Evolutionary conservation across 257 asterid species (phyloP), one percentile per base, ranked within the genome.

Genomic region (Misopates orontium): DNA sequence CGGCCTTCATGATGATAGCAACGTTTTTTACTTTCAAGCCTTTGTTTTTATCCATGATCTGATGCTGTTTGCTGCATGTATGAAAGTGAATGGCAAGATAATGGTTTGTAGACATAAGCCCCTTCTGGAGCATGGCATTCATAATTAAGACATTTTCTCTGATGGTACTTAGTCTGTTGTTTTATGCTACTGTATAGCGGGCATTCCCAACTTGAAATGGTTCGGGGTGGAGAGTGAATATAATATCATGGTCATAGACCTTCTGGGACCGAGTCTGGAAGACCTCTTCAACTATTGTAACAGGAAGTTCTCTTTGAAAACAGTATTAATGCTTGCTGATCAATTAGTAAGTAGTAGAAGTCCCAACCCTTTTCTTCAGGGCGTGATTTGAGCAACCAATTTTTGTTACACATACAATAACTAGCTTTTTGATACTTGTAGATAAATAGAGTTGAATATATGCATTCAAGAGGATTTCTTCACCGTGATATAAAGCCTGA

Each of bases 401-500:
- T 74, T 50, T 25, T 66, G 54, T 41, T 52, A n/a, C n/a, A n/a
- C n/a, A n/a, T n/a, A 18, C 39, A 48, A 62, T 50, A 55, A 55
- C 67, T 64, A 56, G 51, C 49, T 23, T 63, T 64, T 10, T 42
- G 60, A 42, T 58, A 1, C 48, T 45, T 78, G 56, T 60, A 91
- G 98, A 89, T 91, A 67, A 91, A 89, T 73, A 91, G 98, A 89
- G 96, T 91, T 79, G 98, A 91, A 65, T 91, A 91, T 74, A 81
- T 86, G 78, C 98, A 91, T 71, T 85, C 96, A 49, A 83, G 92
- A 84, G 98, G 98, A 73, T 89, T 91, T 81, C 98, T 91, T 78
- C 98, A 91, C 73, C 98, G 98, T 65, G 98, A 91, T 79, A 87
- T 91, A 75, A 91, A 91, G 86, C 98, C 98, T 18, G 98, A 91